Percentiles rank a stretch among this genome's conserved stretches.
Conservation (phyloP, 2,329 filamentous ascomycete genomes). For the Colletotrichum sp. region DNA sequence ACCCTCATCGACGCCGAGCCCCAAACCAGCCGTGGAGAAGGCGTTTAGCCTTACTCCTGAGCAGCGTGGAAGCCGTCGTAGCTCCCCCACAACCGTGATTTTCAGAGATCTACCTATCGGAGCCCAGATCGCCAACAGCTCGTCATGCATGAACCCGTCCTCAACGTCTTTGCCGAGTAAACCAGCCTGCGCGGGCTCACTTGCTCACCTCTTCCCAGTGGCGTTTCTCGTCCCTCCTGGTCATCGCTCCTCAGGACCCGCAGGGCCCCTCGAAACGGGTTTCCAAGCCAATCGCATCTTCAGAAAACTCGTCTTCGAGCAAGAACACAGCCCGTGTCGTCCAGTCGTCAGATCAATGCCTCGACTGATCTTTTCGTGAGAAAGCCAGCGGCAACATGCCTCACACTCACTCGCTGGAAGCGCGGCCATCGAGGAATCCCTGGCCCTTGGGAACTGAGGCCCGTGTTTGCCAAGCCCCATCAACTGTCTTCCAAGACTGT, state of each 20-base stretch:
- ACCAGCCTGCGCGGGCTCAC: neutral
- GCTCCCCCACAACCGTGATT: constrained; percentile 1
- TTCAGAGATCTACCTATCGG: constrained; percentile 16
- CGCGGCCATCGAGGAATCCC: neutral
- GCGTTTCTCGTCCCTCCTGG: neutral
- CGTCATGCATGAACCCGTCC: constrained; percentile 3
- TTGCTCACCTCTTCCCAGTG: neutral
- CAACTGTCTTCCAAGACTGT: constrained; percentile 5
- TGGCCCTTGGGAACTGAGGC: neutral
- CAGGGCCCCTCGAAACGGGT: constrained; percentile 9
- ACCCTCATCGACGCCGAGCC: constrained; percentile 10
- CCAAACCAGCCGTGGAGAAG: neutral
- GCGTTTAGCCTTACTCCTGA: constrained; percentile 1
- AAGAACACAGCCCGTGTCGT: neutral
- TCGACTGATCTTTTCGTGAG: constrained; percentile 18
- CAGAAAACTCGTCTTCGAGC: neutral
- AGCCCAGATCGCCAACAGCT: constrained; percentile 1
- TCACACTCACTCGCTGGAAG: neutral
- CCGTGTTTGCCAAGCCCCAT: constrained; percentile 15
- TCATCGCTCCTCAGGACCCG: constrained; percentile 3
- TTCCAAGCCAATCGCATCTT: constrained; percentile 17
- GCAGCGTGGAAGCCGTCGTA: neutral
- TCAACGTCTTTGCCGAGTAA: constrained; percentile 6
- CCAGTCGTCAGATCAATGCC: constrained; percentile 17
- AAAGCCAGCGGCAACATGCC: constrained; percentile 3